Base-by-base conservation (phyloP, 2,329 filamentous ascomycete genomes). In the Aspergillus sp. region DNA sequence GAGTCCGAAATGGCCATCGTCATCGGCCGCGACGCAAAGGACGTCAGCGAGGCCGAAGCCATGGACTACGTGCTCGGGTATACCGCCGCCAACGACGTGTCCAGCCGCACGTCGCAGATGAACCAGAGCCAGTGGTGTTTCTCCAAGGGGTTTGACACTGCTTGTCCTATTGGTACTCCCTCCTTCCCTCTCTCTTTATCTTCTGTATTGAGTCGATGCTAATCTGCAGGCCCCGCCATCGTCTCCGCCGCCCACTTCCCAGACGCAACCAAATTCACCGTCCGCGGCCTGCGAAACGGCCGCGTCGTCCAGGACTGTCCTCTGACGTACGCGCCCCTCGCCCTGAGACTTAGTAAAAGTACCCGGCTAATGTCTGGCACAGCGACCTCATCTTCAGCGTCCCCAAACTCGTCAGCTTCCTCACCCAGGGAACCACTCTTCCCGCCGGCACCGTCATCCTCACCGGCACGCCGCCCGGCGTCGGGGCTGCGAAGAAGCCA, bases 51-150 rank as follows among this genome's bases (percentile, higher is more conserved):
- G 42, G 63, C 60, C 1, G 66, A 78, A 16, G 74, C 74, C 4
- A 49, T 74, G 31, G 64, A 70, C 41, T 76, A 79, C 44, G 65
- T 81, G 4, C 67, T 80, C 2, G 76, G 77, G 16, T 81, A 81
- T 50, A 76, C 74, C 1, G 67, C 68, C 14, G 67, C 68, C 45
- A 81, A 80, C 55, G 76, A 81, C 47, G 68, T 81, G 5, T 78
- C 74, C 2, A 72, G 69, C 39, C 68, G 75, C 3, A 68, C 70
- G 31, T 64, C 63, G 33, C 75, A 79, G 57, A 63, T 69, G 43
- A 60, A 63, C 14, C 66, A 71, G 49, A 62, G 59, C 30, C 72
- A 76, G 48, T 74, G 70, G 64, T 72, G 65, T 36, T 77, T 69
- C 49, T 74, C 70, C 15, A 76, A 77, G 54, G 71, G 72, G 1